Evolutionary conservation across 164 flowering plant genomes (phyloP), one percentile per base, ranked within the genome.

Genomic region (Magnolia sinica): DNA sequence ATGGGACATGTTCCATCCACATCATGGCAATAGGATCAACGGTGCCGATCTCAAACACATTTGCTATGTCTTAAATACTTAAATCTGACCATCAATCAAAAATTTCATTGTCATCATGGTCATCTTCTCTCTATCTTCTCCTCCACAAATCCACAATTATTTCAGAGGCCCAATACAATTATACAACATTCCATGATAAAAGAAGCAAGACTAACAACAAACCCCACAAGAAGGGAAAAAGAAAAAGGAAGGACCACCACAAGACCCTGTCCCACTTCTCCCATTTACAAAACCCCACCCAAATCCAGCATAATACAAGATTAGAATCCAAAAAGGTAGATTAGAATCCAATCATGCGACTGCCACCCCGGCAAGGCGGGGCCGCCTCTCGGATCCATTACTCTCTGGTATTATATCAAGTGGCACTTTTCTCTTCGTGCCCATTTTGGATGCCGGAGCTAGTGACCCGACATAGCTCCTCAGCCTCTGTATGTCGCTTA

Each of bases 381-480:
- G 76, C 59, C 79, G 83, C 51, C 81, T 81, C 73, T 78, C 81
- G n/a, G 83, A 31, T 23, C 70, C 76, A 22, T 76, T 80, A 37
- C 64, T 81, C 49, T 81, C 83, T 19, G 83, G 79, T 31, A 81
- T 61, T 64, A 78, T 24, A 45, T 81, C 83, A 31, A 68, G 79
- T 51, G 77, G 79, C 23, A 73, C 68, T 52, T 81, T 81, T 76
- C 83, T 72, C 72, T 81, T 81, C 22, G 64, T 51, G 64, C 79
- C 76, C 20, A 76, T 64, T 73, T 72, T 76, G 71, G 76, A 50
- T 63, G 65, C 45, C 2, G 74, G 74, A 4, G 78, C 64, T 23
- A 23, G 10, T 1, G 81, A 64, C 59, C 24, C 76, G 61, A 78
- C 71, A 70, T 78, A 81, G 74, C 73, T 78, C 73, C 79, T 69